phyloP scores from a whole-genome alignment of 306 rosid species.

The Cicer arietinum region DNA sequence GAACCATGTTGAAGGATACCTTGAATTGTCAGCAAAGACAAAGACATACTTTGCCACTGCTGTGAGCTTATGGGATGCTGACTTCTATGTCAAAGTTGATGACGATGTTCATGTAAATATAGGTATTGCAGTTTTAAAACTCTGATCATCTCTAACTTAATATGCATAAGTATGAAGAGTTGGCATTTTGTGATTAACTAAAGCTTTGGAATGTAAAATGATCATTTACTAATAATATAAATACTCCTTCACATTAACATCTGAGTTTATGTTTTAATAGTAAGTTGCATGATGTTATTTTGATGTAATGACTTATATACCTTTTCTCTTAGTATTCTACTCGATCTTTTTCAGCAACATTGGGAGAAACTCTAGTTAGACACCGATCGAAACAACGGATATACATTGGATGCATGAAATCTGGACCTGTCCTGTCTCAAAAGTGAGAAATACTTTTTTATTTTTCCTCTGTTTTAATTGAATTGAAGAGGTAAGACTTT shows the following conservation, averaged over 20 bases:
- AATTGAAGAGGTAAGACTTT: not conserved
- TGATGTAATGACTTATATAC: not conserved
- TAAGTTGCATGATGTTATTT: not conserved
- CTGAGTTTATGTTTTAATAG: conserved; percentile 18
- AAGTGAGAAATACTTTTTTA: conserved; percentile 56
- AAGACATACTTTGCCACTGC: conserved; percentile 91
- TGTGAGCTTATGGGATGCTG: conserved; percentile 92
- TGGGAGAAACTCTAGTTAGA: conserved; percentile 91
- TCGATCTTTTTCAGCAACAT: conserved; percentile 71
- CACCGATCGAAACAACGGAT: conserved; percentile 76
- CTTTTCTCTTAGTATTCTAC: conserved; percentile 19
- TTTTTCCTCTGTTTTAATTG: conserved; percentile 14
- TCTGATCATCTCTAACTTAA: not conserved
- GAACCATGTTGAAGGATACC: conserved; percentile 99
- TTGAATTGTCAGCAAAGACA: conserved; percentile 96
- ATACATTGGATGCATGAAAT: conserved; percentile 99
- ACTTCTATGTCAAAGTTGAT: conserved; percentile 95
- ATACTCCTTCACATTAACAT: conserved; percentile 22
- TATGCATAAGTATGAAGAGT: conserved; percentile 16
- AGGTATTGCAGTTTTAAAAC: conserved; percentile 55
- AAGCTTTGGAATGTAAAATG: conserved; percentile 22
- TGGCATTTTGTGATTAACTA: conserved; percentile 8
- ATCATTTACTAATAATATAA: conserved; percentile 2
- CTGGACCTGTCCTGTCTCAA: conserved; percentile 92
- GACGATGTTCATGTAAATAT: conserved; percentile 98